Evolutionary conservation across 371 early-diverging fungal genomes (phyloP), one percentile per base, ranked within the genome.

Genomic region (Batkoa obscura): DNA sequence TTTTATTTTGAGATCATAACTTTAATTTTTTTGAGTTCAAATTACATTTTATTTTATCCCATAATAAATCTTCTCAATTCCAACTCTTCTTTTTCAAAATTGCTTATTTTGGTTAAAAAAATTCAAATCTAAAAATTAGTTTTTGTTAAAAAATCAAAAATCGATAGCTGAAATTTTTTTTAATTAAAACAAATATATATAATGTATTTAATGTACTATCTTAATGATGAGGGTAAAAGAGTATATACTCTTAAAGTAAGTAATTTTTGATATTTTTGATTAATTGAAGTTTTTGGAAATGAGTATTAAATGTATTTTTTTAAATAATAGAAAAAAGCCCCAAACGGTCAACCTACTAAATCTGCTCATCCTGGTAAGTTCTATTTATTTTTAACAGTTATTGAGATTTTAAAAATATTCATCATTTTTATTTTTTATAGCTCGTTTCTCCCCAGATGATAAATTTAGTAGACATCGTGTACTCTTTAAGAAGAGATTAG

Each of bases 361-460:
- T 88, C 92, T 39, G 97, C 97, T 50, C 97, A 96, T 67, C 97
- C 97, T 37, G 86, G 70, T 65, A 57, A 37, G 45, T 42, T 32
- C 43, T 12, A 51, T 36, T 43, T 60, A 36, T 17, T 39, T 33
- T 65, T 17, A 15, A 55, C 17, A 39, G 13, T 55, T 55, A 8
- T n/a, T 33, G 23, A 1, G 57, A 8, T 33, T 41, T 49, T 58
- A 33, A 38, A 4, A 47, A 51, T 31, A n/a, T 47, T 45, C 37
- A 47, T 55, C 8, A 52, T 10, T 34, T 36, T 33, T 4, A 37
- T 10, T 50, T 37, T 49, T 23, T 58, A 33, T 34, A 68, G 84
- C 95, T 23, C 86, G 95, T 56, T 96, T 96, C 77, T 93, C 94
- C 32, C 97, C 97, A 51, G 95, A 96, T 68, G 97, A 96, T 80